Percentiles rank a stretch among this genome's conserved stretches.
Evolutionary conservation across 805 yeast genomes (phyloP).

Genomic region (Yueomyces sinensis): DNA sequence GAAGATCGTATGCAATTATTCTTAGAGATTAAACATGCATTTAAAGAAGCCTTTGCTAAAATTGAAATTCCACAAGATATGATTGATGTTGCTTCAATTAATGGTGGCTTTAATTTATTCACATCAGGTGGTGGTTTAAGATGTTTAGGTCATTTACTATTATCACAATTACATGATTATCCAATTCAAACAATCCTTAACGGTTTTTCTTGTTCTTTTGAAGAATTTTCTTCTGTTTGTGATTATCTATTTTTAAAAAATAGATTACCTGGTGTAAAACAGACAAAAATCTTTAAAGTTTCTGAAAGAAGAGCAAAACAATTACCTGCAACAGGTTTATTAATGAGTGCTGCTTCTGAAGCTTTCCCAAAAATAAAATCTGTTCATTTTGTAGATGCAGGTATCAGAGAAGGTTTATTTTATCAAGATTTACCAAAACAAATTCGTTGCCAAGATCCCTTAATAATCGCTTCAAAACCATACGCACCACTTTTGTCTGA

Average conservation of each 20-base stretch:
- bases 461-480: conserved; percentile 54
- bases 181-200: conserved; percentile 61
- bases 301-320: conserved; percentile 54
- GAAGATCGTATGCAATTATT: conserved; percentile 38
- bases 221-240: conserved; percentile 37
- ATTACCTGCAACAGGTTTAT: conserved; percentile 54
- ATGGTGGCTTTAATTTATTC: conserved; percentile 51
- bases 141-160: conserved; percentile 50
- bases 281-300: conserved; percentile 43
- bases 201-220: conserved; percentile 49
- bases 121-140: conserved; percentile 68
- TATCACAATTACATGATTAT: conserved; percentile 39
- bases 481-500: conserved; percentile 55
- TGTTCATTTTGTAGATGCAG: conserved; percentile 62
- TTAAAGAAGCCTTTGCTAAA: conserved; percentile 34
- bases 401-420: conserved; percentile 64
- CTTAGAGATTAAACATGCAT: conserved; percentile 40
- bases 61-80: conserved; percentile 42
- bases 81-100: conserved; percentile 34
- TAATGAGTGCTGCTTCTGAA: conserved; percentile 49
- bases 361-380: conserved; percentile 47
- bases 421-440: conserved; percentile 47
- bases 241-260: conserved; percentile 38
- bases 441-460: conserved; percentile 53
- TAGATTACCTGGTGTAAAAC: conserved; percentile 30